Evolutionary conservation across 2,329 filamentous ascomycete species (phyloP).

Genomic region (Beauveria pseudobassiana): DNA sequence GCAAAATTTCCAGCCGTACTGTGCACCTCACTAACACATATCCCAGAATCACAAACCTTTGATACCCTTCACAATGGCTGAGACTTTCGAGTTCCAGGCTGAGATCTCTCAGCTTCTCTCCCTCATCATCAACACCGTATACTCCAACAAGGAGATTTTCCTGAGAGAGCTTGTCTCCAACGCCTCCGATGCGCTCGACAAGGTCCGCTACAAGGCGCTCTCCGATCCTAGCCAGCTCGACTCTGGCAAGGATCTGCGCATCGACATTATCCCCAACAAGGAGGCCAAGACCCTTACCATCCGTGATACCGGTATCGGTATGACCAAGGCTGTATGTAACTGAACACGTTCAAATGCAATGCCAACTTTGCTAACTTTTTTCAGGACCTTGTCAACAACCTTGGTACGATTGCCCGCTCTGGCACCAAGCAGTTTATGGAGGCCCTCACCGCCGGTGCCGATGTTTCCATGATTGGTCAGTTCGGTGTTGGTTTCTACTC

Average conservation of each 20-base stretch:
- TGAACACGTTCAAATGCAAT: too few relatives aligned
- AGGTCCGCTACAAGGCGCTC: slow-evolving; percentile 98
- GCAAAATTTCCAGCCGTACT: neutral
- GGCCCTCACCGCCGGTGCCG: slow-evolving; percentile 93
- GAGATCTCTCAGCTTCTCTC: slow-evolving; percentile 99
- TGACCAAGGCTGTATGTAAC: slow-evolving; percentile 94
- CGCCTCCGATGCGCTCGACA: slow-evolving; percentile 97
- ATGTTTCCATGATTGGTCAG: slow-evolving; percentile 99
- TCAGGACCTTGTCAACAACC: slow-evolving; percentile 98
- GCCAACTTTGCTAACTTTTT: slow-evolving; percentile 26
- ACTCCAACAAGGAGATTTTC: slow-evolving; percentile 99
- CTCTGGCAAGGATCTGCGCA: slow-evolving; percentile 92
- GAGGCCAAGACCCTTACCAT: slow-evolving; percentile 96
- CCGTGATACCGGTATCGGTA: slow-evolving; percentile 97
- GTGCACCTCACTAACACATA: slow-evolving; percentile 12
- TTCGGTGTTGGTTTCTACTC: slow-evolving; percentile 99
- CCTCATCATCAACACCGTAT: slow-evolving; percentile 99
- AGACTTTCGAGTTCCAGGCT: slow-evolving; percentile 99
- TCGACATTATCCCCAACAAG: slow-evolving; percentile 98
- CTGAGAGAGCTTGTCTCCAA: slow-evolving; percentile 97
- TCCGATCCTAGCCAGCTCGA: slow-evolving; percentile 97
- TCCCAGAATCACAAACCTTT: slow-evolving; percentile 23
- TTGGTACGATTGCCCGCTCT: slow-evolving; percentile 97
- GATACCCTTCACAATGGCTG: slow-evolving; percentile 65
- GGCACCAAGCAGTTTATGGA: slow-evolving; percentile 99